These are phyloP conservation scores for Leishmania tropica DNA, from an alignment of 208 protist genomes.

Conservation along the genomic window DNA sequence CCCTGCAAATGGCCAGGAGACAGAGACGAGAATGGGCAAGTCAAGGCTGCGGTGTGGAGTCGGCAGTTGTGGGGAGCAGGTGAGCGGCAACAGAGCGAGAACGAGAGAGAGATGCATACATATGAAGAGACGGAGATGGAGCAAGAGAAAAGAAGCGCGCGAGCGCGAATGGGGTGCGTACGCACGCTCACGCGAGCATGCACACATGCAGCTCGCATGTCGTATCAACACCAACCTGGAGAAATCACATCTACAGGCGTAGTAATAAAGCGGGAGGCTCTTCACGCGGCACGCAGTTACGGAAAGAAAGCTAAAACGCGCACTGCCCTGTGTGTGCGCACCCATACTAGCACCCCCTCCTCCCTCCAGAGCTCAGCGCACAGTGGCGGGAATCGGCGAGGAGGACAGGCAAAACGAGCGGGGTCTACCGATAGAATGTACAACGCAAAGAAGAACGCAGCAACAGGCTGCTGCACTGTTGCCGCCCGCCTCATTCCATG, in stretches of 20 bases:
- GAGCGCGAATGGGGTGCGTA: neutral
- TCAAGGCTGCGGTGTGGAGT: neutral
- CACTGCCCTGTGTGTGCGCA: neutral
- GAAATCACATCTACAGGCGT: neutral
- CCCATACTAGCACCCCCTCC: neutral
- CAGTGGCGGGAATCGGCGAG: neutral
- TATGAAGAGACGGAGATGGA: neutral
- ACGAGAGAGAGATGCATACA: neutral
- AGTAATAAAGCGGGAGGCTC: neutral
- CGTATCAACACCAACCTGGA: neutral
- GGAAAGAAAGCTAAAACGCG: neutral
- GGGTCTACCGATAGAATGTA: neutral
- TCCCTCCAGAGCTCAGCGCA: neutral
- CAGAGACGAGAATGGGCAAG: too few relatives aligned
- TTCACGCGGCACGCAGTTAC: neutral
- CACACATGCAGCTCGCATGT: neutral
- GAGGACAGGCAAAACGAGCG: neutral
- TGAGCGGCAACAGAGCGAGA: neutral
- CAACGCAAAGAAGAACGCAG: neutral
- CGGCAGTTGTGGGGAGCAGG: neutral
- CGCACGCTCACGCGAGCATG: neutral
- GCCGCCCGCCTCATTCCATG: neutral
- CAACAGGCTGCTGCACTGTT: neutral
- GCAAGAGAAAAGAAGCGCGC: neutral
- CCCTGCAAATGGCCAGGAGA: neutral